These are phyloP conservation scores for Bidens hawaiensis DNA, from an alignment of 140 eudicot genomes.

Conservation along the genomic window DNA sequence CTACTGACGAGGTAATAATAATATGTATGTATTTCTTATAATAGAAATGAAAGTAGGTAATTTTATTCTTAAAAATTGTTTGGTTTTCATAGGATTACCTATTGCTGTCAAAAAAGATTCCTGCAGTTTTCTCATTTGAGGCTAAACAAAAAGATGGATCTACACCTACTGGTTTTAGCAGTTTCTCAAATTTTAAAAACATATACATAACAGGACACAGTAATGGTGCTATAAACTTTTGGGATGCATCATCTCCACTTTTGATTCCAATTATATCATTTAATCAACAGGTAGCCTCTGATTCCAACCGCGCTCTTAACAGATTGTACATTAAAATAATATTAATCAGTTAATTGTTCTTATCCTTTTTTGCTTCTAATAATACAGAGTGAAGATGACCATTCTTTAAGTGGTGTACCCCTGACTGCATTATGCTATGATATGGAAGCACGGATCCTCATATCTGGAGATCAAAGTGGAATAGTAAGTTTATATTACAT, in stretches of 20 bases:
- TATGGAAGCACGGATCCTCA: constrained; percentile 51
- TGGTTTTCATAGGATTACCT: constrained; percentile 48
- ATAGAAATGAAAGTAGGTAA: not conserved
- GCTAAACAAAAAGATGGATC: constrained; percentile 54
- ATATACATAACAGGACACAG: constrained; percentile 84
- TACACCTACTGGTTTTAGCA: constrained; percentile 35
- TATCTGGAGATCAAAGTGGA: constrained; percentile 97
- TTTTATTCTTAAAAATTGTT: not conserved
- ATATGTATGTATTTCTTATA: not conserved
- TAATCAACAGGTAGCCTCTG: constrained; percentile 65
- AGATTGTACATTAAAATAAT: not conserved
- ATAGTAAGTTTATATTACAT: constrained; percentile 36
- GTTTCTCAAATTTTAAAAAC: constrained; percentile 71
- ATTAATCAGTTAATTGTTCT: not conserved
- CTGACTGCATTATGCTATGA: constrained; percentile 58
- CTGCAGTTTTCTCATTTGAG: constrained; percentile 60
- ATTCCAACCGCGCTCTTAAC: not conserved
- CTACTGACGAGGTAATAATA: constrained; percentile 55
- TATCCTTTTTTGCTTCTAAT: not conserved
- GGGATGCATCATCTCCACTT: constrained; percentile 87
- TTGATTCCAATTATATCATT: constrained; percentile 63
- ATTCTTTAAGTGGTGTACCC: constrained; percentile 65
- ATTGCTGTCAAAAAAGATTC: constrained; percentile 35
- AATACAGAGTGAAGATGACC: constrained; percentile 73
- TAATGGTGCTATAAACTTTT: constrained; percentile 77